phyloP scores from a whole-genome alignment of 169 alveolate genomes.

The Plasmodium berghei region DNA sequence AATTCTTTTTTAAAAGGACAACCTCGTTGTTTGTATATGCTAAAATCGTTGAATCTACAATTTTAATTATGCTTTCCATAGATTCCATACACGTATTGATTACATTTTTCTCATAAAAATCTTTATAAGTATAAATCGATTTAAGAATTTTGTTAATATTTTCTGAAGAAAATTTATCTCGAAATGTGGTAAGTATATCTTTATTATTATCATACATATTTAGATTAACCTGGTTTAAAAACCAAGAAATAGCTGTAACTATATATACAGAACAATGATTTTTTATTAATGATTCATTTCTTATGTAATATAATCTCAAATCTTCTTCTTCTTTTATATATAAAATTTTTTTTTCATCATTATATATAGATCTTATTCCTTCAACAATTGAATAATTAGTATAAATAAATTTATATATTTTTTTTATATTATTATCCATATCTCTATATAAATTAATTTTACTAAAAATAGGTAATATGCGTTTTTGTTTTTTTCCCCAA shows the following conservation, averaged over 20 bases:
- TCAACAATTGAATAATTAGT: not conserved
- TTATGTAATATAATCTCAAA: slow-evolving; percentile 8
- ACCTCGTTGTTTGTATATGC: not conserved
- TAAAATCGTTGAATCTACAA: not conserved
- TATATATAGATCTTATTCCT: slow-evolving; percentile 8
- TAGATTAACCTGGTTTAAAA: slow-evolving; percentile 53
- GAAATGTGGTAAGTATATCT: not conserved
- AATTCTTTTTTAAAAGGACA: not conserved
- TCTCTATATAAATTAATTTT: not conserved
- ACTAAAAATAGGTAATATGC: slow-evolving; percentile 5
- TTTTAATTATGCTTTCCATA: slow-evolving; percentile 3
- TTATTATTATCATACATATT: slow-evolving; percentile 37
- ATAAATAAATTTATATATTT: slow-evolving; percentile 9
- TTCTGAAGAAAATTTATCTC: slow-evolving; percentile 23
- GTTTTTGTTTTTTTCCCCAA: not conserved
- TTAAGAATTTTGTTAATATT: slow-evolving; percentile 17
- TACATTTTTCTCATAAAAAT: not conserved
- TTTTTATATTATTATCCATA: not conserved
- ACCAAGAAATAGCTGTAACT: slow-evolving; percentile 55
- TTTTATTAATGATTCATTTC: slow-evolving; percentile 6
- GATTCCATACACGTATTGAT: slow-evolving; percentile 1
- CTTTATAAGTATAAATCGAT: not conserved
- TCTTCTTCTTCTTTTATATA: slow-evolving; percentile 4
- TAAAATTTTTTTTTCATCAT: not conserved
- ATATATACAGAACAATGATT: slow-evolving; percentile 27